phyloP scores from a whole-genome alignment of 2,329 filamentous ascomycete genomes.

The Xylariaceae sp. region DNA sequence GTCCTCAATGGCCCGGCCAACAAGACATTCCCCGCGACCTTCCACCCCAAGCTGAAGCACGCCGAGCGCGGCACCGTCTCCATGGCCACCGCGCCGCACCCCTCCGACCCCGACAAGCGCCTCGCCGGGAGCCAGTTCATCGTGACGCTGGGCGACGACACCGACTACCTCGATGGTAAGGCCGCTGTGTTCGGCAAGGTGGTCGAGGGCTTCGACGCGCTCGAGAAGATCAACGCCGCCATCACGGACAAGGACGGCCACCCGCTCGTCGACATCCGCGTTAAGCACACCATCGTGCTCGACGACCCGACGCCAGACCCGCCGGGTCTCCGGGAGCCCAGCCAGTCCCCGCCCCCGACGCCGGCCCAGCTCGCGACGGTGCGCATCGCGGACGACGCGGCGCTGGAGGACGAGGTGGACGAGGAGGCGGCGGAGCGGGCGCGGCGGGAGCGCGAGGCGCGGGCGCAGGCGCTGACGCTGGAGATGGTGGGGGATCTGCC shows the following conservation, averaged over 20 bases:
- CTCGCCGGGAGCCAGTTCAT: conserved; percentile 91
- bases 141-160: conserved; percentile 81
- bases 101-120: conserved; percentile 73
- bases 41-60: conserved; percentile 86
- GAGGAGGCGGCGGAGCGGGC: conserved; percentile 76
- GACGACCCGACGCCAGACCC: conserved; percentile 92
- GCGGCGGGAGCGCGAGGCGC: conserved; percentile 82
- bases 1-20: conserved; percentile 65
- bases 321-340: conserved; percentile 68
- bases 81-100: conserved; percentile 85
- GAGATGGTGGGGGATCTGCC: conserved; percentile 98
- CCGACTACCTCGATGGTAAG: conserved; percentile 87
- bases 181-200: conserved; percentile 94
- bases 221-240: conserved; percentile 89
- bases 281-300: conserved; percentile 86
- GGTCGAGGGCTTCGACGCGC: conserved; percentile 88
- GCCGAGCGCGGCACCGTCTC: conserved; percentile 86
- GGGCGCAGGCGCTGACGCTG: conserved; percentile 88
- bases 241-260: conserved; percentile 83
- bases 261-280: conserved; percentile 89
- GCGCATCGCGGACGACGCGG: conserved; percentile 84
- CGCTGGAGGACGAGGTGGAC: conserved; percentile 65
- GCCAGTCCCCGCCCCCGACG: conserved; percentile 73
- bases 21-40: conserved; percentile 77
- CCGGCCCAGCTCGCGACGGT: conserved; percentile 86